phyloP scores from a whole-genome alignment of 1,284 basidiomycete genomes.

The Cerrena zonata region DNA sequence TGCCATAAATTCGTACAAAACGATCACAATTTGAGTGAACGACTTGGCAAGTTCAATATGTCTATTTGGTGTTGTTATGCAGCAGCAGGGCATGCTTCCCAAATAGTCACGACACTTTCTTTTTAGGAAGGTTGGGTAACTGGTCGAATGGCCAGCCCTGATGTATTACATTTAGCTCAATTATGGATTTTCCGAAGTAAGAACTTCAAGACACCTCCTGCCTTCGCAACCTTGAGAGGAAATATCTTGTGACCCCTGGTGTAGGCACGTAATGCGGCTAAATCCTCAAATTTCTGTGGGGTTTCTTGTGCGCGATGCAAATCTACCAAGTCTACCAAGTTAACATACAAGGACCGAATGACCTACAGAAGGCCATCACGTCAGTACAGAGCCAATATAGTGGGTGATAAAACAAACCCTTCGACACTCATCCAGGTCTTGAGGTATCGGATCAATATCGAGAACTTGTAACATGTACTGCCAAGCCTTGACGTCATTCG shows the following conservation, averaged over 20 bases:
- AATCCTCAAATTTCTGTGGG: background rate
- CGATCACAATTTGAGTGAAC: no score
- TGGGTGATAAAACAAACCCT: slow-evolving; percentile 3
- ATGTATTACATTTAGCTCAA: background rate
- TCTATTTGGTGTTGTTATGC: no score
- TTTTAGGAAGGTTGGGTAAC: no score
- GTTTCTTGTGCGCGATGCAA: slow-evolving; percentile 7
- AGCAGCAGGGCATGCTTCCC: no score
- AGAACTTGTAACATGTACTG: slow-evolving; percentile 24
- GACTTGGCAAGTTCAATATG: no score
- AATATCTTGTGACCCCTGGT: background rate
- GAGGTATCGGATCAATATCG: slow-evolving; percentile 14
- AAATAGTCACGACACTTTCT: no score
- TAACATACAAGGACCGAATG: slow-evolving; percentile 24
- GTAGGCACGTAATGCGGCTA: background rate
- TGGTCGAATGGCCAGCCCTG: no score
- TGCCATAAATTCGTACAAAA: no score
- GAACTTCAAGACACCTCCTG: slow-evolving; percentile 15
- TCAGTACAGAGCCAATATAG: background rate
- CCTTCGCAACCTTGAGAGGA: slow-evolving; percentile 9
- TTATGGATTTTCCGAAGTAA: slow-evolving; percentile 1
- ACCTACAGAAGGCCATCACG: background rate
- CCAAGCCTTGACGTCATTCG: slow-evolving; percentile 28
- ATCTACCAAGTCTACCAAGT: slow-evolving; percentile 33
- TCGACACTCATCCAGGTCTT: slow-evolving; percentile 10